Conservation (phyloP, 208 protist genomes). For the Herpetomonas tarakana region DNA sequence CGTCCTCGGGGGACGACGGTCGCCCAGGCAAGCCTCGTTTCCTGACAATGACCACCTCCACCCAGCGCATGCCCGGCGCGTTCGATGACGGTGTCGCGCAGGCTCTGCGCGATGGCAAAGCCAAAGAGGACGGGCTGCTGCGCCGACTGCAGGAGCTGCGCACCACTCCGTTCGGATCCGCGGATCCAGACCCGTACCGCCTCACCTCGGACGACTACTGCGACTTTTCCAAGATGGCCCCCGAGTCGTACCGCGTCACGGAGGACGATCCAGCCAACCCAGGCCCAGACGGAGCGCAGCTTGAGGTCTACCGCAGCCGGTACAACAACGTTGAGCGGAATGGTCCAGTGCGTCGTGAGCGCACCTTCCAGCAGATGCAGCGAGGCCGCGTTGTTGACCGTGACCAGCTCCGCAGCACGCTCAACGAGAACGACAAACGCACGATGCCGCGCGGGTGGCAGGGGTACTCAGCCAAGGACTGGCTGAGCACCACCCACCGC, state of each 20-base stretch:
- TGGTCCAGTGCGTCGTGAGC: slow-evolving; percentile 62
- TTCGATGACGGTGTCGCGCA: slow-evolving; percentile 66
- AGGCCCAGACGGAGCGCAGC: slow-evolving; percentile 9
- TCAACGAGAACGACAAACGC: slow-evolving; percentile 37
- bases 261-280: slow-evolving; percentile 30
- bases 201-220: slow-evolving; percentile 89
- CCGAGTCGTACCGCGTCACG: slow-evolving; percentile 63
- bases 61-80: slow-evolving; percentile 53
- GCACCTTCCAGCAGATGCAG: slow-evolving; percentile 46
- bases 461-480: slow-evolving; percentile 67
- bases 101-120: slow-evolving; percentile 43
- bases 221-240: slow-evolving; percentile 74
- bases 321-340: slow-evolving; percentile 87
- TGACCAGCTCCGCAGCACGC: slow-evolving; percentile 31
- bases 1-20: background rate
- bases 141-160: slow-evolving; percentile 40
- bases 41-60: slow-evolving; percentile 56
- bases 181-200: slow-evolving; percentile 54
- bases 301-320: slow-evolving; percentile 81
- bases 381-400: slow-evolving; percentile 51
- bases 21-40: slow-evolving; percentile 52
- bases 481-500: slow-evolving; percentile 83
- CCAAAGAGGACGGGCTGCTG: slow-evolving; percentile 33
- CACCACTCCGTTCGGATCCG: slow-evolving; percentile 37
- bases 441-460: slow-evolving; percentile 64